Conservation (phyloP, 2,329 filamentous ascomycete species). For the Sphaerulina populicola region DNA sequence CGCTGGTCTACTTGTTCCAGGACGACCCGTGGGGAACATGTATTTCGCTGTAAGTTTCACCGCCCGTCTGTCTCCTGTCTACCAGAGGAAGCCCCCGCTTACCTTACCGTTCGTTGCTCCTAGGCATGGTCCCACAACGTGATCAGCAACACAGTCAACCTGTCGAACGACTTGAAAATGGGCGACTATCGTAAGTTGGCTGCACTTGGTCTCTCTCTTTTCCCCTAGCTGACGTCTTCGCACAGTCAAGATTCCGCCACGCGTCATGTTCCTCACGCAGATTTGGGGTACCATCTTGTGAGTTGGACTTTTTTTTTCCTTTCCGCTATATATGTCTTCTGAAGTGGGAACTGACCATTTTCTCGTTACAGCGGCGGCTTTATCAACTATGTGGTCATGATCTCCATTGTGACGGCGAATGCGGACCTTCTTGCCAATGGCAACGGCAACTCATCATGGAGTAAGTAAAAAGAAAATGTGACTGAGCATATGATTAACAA, state of each 20-base stretch:
- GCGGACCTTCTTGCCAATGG: slow-evolving; percentile 41
- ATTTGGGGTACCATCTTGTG: slow-evolving; percentile 47
- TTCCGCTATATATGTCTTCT: background rate
- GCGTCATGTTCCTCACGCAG: slow-evolving; percentile 50
- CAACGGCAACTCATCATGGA: slow-evolving; percentile 47
- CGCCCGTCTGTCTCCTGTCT: background rate
- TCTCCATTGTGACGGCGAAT: slow-evolving; percentile 45
- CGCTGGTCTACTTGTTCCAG: slow-evolving; percentile 46
- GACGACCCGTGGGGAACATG: slow-evolving; percentile 49
- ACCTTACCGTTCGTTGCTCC: slow-evolving; percentile 27
- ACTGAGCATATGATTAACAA: no score
- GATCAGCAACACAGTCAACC: slow-evolving; percentile 44
- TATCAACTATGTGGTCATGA: slow-evolving; percentile 47
- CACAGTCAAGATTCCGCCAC: slow-evolving; percentile 45
- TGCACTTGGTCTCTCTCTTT: background rate
- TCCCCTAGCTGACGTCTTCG: background rate
- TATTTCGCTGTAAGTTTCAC: slow-evolving; percentile 40
- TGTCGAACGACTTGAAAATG: slow-evolving; percentile 50
- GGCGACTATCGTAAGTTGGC: slow-evolving; percentile 47
- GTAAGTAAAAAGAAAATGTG: no score
- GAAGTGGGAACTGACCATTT: background rate
- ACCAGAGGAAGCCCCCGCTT: background rate
- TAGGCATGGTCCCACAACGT: slow-evolving; percentile 49
- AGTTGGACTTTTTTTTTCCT: background rate
- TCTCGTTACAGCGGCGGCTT: slow-evolving; percentile 32